These are phyloP conservation scores for Neospermospora avenae DNA, from an alignment of 2,329 filamentous ascomycete species.

Conservation along the genomic window DNA sequence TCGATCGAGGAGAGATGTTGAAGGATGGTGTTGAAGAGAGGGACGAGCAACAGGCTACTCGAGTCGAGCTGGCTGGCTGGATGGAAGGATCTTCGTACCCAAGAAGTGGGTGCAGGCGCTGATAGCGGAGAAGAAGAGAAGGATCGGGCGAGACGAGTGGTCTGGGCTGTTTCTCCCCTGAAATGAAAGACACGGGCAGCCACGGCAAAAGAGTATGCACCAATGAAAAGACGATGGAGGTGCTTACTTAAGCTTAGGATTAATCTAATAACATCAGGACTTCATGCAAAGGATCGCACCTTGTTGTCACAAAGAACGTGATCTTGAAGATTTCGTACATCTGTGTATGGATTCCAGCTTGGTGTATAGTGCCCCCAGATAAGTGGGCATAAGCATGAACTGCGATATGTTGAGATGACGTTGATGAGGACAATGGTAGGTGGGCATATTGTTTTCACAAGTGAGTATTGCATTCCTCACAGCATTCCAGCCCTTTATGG, in stretches of 20 bases:
- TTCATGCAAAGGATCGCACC: too few relatives aligned
- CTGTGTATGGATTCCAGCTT: too few relatives aligned
- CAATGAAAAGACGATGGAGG: neutral
- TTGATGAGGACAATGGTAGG: too few relatives aligned
- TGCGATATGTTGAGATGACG: too few relatives aligned
- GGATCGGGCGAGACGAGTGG: neutral
- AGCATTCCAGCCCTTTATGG: neutral
- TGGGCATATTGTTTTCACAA: neutral
- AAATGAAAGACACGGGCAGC: neutral
- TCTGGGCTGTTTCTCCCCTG: neutral
- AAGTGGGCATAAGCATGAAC: too few relatives aligned
- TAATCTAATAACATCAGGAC: too few relatives aligned
- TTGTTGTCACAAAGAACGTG: too few relatives aligned
- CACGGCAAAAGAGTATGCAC: neutral
- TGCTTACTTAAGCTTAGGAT: neutral
- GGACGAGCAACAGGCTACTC: neutral
- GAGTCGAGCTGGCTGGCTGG: too few relatives aligned
- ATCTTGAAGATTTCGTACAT: too few relatives aligned
- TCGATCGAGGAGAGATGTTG: neutral
- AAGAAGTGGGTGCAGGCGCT: neutral
- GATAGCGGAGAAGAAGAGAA: neutral
- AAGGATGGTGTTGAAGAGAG: neutral
- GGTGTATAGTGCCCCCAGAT: too few relatives aligned
- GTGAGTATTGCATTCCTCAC: neutral
- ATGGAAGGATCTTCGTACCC: neutral